A percentile compares a stretch with the other conserved stretches of the same genome.
phyloP scores from a whole-genome alignment of 345 rosid genomes.

The Eucalyptus cloeziana region DNA sequence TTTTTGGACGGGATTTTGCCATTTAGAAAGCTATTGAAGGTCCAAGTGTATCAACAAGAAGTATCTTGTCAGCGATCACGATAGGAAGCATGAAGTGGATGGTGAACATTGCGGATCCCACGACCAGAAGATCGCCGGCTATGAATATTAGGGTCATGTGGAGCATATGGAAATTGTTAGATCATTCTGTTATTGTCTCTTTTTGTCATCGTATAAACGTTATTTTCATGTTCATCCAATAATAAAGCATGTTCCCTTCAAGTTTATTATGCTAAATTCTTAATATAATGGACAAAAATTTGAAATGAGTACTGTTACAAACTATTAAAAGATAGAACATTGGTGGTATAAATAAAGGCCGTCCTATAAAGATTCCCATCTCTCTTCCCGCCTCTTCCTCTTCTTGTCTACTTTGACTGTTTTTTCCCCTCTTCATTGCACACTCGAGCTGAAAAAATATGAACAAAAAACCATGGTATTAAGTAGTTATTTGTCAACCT shows the following conservation, averaged over 20 bases:
- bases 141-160: too few relatives aligned
- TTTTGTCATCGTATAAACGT: too few relatives aligned
- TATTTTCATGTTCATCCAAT: too few relatives aligned
- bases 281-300: not conserved
- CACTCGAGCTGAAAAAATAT: not conserved
- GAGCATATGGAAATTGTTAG: too few relatives aligned
- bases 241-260: not conserved
- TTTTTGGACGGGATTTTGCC: not conserved
- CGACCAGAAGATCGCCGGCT: too few relatives aligned
- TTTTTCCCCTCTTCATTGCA: not conserved
- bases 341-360: not conserved
- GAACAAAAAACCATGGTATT: too few relatives aligned
- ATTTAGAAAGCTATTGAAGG: not conserved
- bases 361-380: not conserved
- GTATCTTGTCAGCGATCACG: too few relatives aligned
- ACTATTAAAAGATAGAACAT: not conserved
- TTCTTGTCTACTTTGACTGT: not conserved
- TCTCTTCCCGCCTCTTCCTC: not conserved
- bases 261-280: not conserved
- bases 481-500: too few relatives aligned
- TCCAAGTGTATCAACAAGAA: not conserved
- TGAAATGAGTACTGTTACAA: not conserved
- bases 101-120: too few relatives aligned
- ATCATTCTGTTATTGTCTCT: too few relatives aligned
- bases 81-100: too few relatives aligned